Percentiles rank a stretch among this genome's conserved stretches.
phyloP scores from a whole-genome alignment of 2,329 filamentous ascomycete species.

The Aspergillus spinulosporus region DNA sequence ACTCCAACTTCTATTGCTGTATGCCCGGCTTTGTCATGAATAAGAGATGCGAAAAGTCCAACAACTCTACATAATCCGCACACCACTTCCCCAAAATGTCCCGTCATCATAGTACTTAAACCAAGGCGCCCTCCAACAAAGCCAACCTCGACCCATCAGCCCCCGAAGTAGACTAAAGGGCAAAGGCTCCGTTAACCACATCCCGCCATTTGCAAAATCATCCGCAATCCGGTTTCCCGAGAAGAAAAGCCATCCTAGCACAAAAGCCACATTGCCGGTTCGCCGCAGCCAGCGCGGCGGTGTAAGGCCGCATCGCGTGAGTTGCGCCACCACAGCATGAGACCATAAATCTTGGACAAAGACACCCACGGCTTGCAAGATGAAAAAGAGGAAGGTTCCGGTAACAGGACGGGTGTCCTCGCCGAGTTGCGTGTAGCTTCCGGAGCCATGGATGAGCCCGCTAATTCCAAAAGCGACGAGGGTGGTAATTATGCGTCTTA shows the following conservation, averaged over 20 bases:
- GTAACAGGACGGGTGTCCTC: constrained; percentile 56
- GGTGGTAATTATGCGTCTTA: constrained; percentile 27
- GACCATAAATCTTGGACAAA: constrained; percentile 52
- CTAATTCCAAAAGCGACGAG: constrained; percentile 38
- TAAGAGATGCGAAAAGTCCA: background rate
- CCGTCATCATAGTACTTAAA: constrained; percentile 61
- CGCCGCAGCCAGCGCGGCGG: constrained; percentile 53
- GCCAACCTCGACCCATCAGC: constrained; percentile 66
- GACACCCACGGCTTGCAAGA: constrained; percentile 67
- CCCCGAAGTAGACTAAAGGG: constrained; percentile 70
- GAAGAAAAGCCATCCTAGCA: constrained; percentile 65
- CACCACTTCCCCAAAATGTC: constrained; percentile 64
- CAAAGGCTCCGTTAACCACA: constrained; percentile 83
- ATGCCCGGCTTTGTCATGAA: constrained; percentile 17
- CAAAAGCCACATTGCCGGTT: constrained; percentile 61
- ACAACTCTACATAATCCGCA: constrained; percentile 31
- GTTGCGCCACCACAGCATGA: constrained; percentile 22
- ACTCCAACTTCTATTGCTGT: background rate
- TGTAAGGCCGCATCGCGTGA: constrained; percentile 21
- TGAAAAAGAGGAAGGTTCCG: constrained; percentile 67
- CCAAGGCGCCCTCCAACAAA: constrained; percentile 63
- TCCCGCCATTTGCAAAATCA: constrained; percentile 70
- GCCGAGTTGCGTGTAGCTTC: constrained; percentile 67
- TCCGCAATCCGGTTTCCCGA: constrained; percentile 69
- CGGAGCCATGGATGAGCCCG: constrained; percentile 64